Evolutionary conservation across 768 basidiomycete genomes (phyloP), one percentile per base, ranked within the genome.

Genomic region (Hysterangium stoloniferum): DNA sequence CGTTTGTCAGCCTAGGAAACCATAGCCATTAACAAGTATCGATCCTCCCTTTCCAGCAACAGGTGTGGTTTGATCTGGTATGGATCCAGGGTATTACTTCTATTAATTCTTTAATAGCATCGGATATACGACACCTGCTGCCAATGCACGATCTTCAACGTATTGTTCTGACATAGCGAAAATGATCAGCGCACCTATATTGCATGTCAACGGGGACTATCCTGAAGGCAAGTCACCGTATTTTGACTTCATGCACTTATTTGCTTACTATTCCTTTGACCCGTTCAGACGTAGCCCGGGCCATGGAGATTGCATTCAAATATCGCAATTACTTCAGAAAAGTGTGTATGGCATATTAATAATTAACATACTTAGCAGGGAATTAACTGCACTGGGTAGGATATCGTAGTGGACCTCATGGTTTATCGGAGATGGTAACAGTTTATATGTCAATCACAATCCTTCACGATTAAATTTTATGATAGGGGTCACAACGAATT

Each of bases 121-220:
- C 52, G 92, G 92, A 20, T 95, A 94, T 58, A 94, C 92, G 0
- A 94, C 92, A 0, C 91, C 90, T 0, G 86, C 89, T 0, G 81
- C 86, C 0, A 78, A 76, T 44, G 86, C 88, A 12, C 78, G 92
- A 6, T 93, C 91, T 1, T 90, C 86, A 0, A 61, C 87, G 29
- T 96, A 96, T 60, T 92, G 87, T 60, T 88, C 88, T 0, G 89
- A 91, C 61, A 70, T 88, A 32, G 88, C 84, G 4, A 94, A 94
- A 67, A 89, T 88, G 84, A 83, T 93, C 57, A 84, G 88, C 52
- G 82, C 87, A 0, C 93, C 92, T 1, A 79, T 94, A 4, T 62
- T 95, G 17, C 93, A 95, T 54, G 89, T 93, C 53, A 96, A 94
- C 56, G 92, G 92, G 4, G 93, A 96, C 62, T 70, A 84, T 62